Evolutionary conservation across 1,284 basidiomycete species (phyloP).

Genomic region (Moesziomyces globuligerus): DNA sequence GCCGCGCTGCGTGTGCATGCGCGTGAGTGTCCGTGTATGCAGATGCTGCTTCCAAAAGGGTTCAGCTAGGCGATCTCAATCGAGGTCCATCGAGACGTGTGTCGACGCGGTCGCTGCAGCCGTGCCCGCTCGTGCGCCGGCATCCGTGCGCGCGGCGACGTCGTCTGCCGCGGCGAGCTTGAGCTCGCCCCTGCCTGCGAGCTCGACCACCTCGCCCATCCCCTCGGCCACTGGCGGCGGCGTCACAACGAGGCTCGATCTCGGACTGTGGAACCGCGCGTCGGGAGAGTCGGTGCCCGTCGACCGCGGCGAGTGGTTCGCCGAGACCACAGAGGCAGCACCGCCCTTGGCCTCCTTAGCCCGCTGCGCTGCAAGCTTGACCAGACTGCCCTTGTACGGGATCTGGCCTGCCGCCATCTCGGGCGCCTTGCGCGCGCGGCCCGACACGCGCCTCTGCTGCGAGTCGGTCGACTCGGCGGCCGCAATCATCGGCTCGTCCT

Average conservation of each 20-base stretch:
- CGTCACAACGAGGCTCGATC: slow-evolving; percentile 1
- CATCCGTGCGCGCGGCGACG: no score
- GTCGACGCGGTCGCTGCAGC: no score
- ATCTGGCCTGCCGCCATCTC: slow-evolving; percentile 53
- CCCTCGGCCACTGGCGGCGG: background rate
- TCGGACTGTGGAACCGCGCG: slow-evolving; percentile 24
- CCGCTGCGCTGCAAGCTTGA: slow-evolving; percentile 45
- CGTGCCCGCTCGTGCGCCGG: no score
- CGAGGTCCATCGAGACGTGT: no score
- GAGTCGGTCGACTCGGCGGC: slow-evolving; percentile 11
- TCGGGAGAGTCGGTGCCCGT: slow-evolving; percentile 36
- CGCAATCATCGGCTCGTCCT: background rate
- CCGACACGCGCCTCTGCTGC: slow-evolving; percentile 35
- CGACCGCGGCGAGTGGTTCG: slow-evolving; percentile 18
- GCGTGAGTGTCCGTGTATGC: no score
- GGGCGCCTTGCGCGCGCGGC: slow-evolving; percentile 40
- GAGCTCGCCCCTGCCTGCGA: no score
- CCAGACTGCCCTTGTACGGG: slow-evolving; percentile 44
- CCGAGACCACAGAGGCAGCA: no score
- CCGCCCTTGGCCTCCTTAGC: slow-evolving; percentile 35
- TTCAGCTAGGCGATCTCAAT: no score
- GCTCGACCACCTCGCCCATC: no score
- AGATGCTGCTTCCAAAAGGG: no score
- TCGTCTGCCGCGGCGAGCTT: no score
- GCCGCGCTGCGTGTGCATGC: no score